Conservation (phyloP, 768 basidiomycete species). For the Suillus subluteus region DNA sequence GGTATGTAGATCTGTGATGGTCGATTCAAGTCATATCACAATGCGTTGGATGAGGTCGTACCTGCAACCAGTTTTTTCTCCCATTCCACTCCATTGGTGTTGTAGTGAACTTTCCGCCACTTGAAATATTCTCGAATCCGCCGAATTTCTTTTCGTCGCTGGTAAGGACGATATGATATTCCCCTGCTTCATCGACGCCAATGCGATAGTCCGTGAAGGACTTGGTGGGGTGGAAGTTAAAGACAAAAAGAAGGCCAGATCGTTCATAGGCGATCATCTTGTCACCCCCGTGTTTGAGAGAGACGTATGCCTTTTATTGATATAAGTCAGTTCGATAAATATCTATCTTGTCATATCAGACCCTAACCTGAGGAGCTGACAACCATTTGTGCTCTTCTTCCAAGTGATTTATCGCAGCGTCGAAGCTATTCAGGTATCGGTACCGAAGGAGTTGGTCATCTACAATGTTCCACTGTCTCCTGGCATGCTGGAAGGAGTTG, state of each 20-base stretch:
- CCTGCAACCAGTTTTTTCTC: slow-evolving; percentile 90
- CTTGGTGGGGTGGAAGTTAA: slow-evolving; percentile 93
- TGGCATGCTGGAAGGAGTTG: slow-evolving; percentile 96
- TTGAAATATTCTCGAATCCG: slow-evolving; percentile 81
- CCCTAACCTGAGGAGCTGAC: slow-evolving; percentile 68
- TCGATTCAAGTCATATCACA: slow-evolving; percentile 7
- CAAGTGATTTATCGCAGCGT: slow-evolving; percentile 85
- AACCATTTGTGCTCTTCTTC: slow-evolving; percentile 89
- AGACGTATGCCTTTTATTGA: slow-evolving; percentile 75
- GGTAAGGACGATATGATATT: slow-evolving; percentile 79
- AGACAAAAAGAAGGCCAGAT: slow-evolving; percentile 90
- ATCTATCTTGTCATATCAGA: slow-evolving; percentile 2
- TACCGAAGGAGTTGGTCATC: slow-evolving; percentile 90
- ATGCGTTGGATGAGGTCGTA: slow-evolving; percentile 35
- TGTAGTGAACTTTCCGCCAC: slow-evolving; percentile 72
- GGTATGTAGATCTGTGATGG: slow-evolving; percentile 34
- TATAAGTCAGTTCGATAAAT: slow-evolving; percentile 13
- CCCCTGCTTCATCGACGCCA: slow-evolving; percentile 83
- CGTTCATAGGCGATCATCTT: slow-evolving; percentile 95
- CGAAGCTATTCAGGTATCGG: slow-evolving; percentile 92
- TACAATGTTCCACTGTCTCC: slow-evolving; percentile 94
- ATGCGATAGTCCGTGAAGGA: slow-evolving; percentile 95
- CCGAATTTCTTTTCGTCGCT: slow-evolving; percentile 90
- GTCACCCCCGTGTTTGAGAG: slow-evolving; percentile 91
- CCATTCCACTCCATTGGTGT: slow-evolving; percentile 90